These are phyloP conservation scores for Cladophialophora chaetospira DNA, from an alignment of 2,329 filamentous ascomycete species.

Conservation along the genomic window DNA sequence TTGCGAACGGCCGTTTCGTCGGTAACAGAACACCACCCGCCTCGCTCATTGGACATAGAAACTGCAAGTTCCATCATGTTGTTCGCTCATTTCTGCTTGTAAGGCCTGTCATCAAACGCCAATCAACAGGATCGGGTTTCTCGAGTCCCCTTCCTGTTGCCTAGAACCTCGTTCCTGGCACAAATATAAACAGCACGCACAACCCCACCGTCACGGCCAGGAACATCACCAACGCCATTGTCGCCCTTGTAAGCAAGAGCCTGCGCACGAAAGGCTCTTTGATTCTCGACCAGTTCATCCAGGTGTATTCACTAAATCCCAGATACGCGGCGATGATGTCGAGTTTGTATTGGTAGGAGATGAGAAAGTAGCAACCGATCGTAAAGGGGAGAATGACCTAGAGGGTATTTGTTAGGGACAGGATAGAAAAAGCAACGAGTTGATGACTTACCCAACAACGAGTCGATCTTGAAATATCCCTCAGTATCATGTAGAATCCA, in stretches of 20 bases:
- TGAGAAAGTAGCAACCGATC: conserved; percentile 82
- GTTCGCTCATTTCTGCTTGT: background rate
- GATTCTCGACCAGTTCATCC: conserved; percentile 85
- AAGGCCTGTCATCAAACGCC: background rate
- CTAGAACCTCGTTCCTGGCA: conserved; percentile 69
- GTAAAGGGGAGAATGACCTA: conserved; percentile 86
- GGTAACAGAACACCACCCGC: too few species aligned
- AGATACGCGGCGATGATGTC: conserved; percentile 86
- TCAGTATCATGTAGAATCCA: conserved; percentile 88
- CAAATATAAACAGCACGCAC: conserved; percentile 88
- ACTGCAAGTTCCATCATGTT: too few species aligned
- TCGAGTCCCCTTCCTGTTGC: background rate
- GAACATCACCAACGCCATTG: conserved; percentile 78
- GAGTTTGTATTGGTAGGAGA: conserved; percentile 92
- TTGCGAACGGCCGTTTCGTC: too few species aligned
- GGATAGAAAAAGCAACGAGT: background rate
- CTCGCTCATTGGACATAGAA: too few species aligned
- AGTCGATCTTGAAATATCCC: conserved; percentile 71
- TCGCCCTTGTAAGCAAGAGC: conserved; percentile 77
- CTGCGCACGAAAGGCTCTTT: conserved; percentile 88
- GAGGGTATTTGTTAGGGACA: conserved; percentile 21
- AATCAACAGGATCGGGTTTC: background rate
- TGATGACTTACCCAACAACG: conserved; percentile 77
- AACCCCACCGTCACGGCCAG: conserved; percentile 76
- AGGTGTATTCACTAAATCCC: conserved; percentile 95